Evolutionary conservation across 23 red algal genomes (phyloP), one percentile per base, ranked within the genome.

Genomic region (Agarophyton chilense): DNA sequence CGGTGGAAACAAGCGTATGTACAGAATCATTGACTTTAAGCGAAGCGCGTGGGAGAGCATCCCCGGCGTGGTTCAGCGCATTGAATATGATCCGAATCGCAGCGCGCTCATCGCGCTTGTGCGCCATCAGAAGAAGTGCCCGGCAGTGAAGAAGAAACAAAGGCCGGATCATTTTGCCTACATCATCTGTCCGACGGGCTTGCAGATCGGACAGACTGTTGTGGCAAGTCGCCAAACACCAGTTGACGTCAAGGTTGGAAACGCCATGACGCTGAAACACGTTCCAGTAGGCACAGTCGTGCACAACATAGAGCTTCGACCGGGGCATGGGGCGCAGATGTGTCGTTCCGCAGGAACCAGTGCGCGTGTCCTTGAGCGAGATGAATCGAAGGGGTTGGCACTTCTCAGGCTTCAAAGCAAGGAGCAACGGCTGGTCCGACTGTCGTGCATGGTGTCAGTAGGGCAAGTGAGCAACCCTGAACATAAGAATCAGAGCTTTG

Each of bases 61-160:
- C 47, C 81, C 78, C 10, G 93, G 90, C 33, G 60, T 89, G 22
- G 90, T 98, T 11, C 88, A 98, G 43, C 86, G 96, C 18, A 81
- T 98, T 32, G 96, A 98, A 52, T 95, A 98, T 64, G 96, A 98
- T 82, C 96, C 96, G 10, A 93, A 92, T 67, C 89, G 96, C n/a
- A 92, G 74, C 53, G 84, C 79, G 17, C 72, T 98, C 42, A 90
- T 98, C 49, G 92, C 93, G 22, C 93, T 98, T 16, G 41, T 98
- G 38, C 55, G 92, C 18, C 92, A 98, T 53, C 33, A 55, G 52
- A 85, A 80, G 40, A 89, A 90, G 85, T 88, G 84, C 28, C 41
- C 70, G 46, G 63, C 88, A 17, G 60, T 84, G 25, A 52, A 72
- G 33, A 56, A 71, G 18, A 77, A 42, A 42, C 52, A 81, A 12